Evolutionary conservation across 805 yeast species (phyloP), one percentile per base, ranked within the genome.

Genomic region (Candida railenensis): DNA sequence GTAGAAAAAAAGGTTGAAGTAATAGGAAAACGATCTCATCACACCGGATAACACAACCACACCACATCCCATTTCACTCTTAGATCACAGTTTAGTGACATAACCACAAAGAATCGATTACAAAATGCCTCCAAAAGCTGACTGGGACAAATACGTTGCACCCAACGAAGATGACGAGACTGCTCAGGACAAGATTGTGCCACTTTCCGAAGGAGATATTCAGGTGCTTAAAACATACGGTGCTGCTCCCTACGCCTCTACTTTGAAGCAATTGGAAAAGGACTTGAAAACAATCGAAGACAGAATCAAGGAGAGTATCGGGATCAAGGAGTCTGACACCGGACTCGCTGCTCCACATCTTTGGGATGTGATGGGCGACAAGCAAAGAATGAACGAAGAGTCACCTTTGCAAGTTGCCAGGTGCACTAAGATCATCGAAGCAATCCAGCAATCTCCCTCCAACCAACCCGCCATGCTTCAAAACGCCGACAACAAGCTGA

Each of bases 341-440:
- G 99, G 99, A n/a, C 76, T 94, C 51, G 89, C 98, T 16, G 91
- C 96, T 43, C 96, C 97, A 4, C 96, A 89, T 61, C 72, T 92
- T 54, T 94, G 99, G 99, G 99, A 94, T 71, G 89, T 92, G 41
- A 82, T 84, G 77, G 98, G 97, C 22, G 99, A 94, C 70, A 87
- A 87, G 64, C 96, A 89, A 68, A 77, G 97, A 61, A 83, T 91
- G 84, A 78, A 85, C 49, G 92, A 86, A 65, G 98, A 94, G 63
- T 97, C 89, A 62, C 97, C 99, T 25, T 74, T 94, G 54, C 99
- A 94, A 69, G 99, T 95, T 40, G 99, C 99, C 15, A 80, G 99
- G 65, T 94, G 99, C 71, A 95, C 99, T 21, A 94, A 95, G 73
- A 94, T 95, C 68, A 92, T 94, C 53, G 87, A 85, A 59, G 81